Conservation (phyloP, 1,139 yeast species). For the Kodamaea plutei region DNA sequence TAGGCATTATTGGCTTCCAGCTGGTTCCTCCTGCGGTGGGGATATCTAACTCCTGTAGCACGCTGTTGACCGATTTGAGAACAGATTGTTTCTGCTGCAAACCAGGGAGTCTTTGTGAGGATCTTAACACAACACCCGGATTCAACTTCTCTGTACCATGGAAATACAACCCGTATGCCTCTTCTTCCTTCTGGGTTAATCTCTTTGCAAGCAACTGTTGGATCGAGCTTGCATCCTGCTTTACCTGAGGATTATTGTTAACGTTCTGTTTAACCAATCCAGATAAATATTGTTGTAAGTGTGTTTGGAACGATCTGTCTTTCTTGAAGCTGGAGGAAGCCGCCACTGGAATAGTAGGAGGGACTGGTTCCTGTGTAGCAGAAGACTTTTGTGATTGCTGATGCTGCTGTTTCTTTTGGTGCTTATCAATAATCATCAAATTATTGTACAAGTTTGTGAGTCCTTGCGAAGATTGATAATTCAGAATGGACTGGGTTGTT, state of each 20-base stretch:
- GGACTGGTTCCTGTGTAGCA: constrained; percentile 43
- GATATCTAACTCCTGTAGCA: constrained; percentile 74
- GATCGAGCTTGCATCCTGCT: constrained; percentile 35
- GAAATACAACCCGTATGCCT: constrained; percentile 77
- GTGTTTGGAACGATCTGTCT: constrained; percentile 52
- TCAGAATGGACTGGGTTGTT: constrained; percentile 69
- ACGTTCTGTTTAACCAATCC: constrained; percentile 37
- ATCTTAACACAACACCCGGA: constrained; percentile 77
- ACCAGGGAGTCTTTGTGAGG: constrained; percentile 51
- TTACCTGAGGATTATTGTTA: constrained; percentile 21
- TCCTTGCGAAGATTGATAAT: constrained; percentile 84
- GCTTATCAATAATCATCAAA: constrained; percentile 73
- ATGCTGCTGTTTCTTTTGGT: constrained; percentile 44
- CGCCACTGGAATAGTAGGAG: constrained; percentile 56
- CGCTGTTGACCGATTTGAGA: constrained; percentile 69
- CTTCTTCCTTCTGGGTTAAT: constrained; percentile 75
- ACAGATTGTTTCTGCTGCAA: constrained; percentile 53
- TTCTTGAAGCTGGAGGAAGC: constrained; percentile 49
- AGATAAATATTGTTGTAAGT: constrained; percentile 42
- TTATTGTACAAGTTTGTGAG: constrained; percentile 80
- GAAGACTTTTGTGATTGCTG: constrained; percentile 37
- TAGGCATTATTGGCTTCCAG: constrained; percentile 82
- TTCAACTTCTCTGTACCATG: constrained; percentile 71
- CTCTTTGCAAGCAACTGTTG: constrained; percentile 49
- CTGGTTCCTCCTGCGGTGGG: constrained; percentile 54